A percentile compares a stretch with the other conserved stretches of the same genome.
Evolutionary conservation across 441 rosid genomes (phyloP).

Genomic region (Populus hybrid): DNA sequence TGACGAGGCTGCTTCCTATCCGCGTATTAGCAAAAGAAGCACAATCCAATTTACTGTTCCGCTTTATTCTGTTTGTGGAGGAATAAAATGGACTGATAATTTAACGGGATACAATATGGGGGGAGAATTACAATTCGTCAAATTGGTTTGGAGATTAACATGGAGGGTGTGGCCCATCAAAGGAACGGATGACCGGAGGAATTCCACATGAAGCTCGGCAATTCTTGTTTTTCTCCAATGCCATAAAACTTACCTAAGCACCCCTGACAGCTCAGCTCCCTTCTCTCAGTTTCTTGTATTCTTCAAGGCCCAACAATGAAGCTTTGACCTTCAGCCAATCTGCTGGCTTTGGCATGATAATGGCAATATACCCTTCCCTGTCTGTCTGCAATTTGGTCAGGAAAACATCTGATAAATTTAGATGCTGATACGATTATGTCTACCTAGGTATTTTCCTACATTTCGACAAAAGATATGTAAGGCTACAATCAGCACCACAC

Average conservation of each 20-base stretch:
- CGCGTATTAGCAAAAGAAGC: neutral
- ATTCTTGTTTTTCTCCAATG: constrained; percentile 1
- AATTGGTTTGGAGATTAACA: too few species aligned
- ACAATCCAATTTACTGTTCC: neutral
- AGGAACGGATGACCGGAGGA: neutral
- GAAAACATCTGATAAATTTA: neutral
- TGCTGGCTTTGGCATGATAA: constrained; percentile 88
- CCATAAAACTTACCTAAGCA: neutral
- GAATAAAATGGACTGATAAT: neutral
- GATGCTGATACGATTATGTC: neutral
- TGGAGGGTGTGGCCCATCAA: too few species aligned
- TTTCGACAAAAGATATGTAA: neutral
- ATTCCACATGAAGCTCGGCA: neutral
- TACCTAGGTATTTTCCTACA: neutral
- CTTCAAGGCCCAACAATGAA: constrained; percentile 56
- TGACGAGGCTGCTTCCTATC: neutral
- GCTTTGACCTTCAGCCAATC: constrained; percentile 71
- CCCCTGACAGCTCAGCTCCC: constrained; percentile 13
- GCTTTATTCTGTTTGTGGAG: neutral
- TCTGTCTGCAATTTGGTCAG: constrained; percentile 51
- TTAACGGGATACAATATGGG: neutral
- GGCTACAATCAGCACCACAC: neutral
- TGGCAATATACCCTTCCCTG: constrained; percentile 87
- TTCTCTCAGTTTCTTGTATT: constrained; percentile 54
- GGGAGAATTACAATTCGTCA: neutral